These are phyloP conservation scores for Dittrichia graveolens DNA, from an alignment of 129 eudicot species.

Conservation along the genomic window DNA sequence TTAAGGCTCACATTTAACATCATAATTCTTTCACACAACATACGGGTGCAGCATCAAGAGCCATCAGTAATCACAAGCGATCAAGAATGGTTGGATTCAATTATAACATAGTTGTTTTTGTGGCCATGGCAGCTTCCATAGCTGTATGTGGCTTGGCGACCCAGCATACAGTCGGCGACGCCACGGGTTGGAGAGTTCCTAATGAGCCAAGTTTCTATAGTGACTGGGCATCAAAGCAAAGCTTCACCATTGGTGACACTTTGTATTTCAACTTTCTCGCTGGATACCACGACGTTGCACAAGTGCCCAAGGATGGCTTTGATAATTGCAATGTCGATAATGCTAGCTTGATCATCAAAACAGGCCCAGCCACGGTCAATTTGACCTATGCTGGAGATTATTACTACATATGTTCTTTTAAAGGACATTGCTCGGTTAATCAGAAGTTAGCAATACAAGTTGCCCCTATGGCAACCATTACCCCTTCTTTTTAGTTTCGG, in stretches of 20 bases:
- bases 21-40: constrained; percentile 9
- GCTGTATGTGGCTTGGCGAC: not conserved
- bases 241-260: constrained; percentile 28
- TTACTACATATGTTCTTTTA: constrained; percentile 45
- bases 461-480: constrained; percentile 13
- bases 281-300: constrained; percentile 41
- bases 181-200: not conserved
- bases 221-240: constrained; percentile 3
- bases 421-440: constrained; percentile 35
- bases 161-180: not conserved
- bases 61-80: constrained; percentile 19
- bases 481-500: not conserved
- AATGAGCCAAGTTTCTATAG: not conserved
- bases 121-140: not conserved
- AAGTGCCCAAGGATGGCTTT: constrained; percentile 43
- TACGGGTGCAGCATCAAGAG: constrained; percentile 32
- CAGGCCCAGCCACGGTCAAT: constrained; percentile 45
- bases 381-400: constrained; percentile 34
- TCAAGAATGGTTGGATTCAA: not conserved
- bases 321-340: constrained; percentile 42
- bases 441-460: constrained; percentile 46
- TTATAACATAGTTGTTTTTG: not conserved
- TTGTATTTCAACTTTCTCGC: constrained; percentile 40
- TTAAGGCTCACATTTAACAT: too few species aligned
- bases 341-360: constrained; percentile 26